phyloP scores from a whole-genome alignment of 345 rosid species.

The Ricinus communis region DNA sequence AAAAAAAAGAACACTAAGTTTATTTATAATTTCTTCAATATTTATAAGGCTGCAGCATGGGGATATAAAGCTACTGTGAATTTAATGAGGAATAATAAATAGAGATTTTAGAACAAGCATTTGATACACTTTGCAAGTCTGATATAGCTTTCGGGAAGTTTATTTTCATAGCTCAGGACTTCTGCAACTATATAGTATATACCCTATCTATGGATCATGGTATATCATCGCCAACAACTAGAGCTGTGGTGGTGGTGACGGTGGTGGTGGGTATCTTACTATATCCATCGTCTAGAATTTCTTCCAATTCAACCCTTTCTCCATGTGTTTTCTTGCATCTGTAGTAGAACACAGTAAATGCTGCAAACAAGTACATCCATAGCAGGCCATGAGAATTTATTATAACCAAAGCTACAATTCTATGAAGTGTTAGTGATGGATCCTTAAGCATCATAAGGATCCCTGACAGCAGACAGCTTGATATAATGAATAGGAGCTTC shows the following conservation, averaged over 20 bases:
- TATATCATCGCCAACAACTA: not conserved
- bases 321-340: conserved; percentile 48
- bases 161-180: too few species aligned
- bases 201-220: not conserved
- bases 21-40: too few species aligned
- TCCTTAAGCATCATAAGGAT: conserved; percentile 4
- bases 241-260: not conserved
- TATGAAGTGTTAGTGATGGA: not conserved
- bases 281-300: conserved; percentile 35
- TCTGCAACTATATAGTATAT: too few species aligned
- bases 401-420: conserved; percentile 26
- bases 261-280: conserved; percentile 10
- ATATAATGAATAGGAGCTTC: conserved; percentile 31
- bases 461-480: conserved; percentile 11
- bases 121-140: too few species aligned
- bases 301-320: conserved; percentile 44
- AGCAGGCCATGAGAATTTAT: conserved; percentile 20
- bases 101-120: too few species aligned
- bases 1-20: too few species aligned
- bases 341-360: conserved; percentile 47
- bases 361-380: conserved; percentile 37
- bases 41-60: too few species aligned
- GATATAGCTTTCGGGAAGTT: too few species aligned
- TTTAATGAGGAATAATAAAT: too few species aligned
- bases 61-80: too few species aligned